These are phyloP conservation scores for Acer negundo DNA, from an alignment of 345 rosid species.

Conservation along the genomic window DNA sequence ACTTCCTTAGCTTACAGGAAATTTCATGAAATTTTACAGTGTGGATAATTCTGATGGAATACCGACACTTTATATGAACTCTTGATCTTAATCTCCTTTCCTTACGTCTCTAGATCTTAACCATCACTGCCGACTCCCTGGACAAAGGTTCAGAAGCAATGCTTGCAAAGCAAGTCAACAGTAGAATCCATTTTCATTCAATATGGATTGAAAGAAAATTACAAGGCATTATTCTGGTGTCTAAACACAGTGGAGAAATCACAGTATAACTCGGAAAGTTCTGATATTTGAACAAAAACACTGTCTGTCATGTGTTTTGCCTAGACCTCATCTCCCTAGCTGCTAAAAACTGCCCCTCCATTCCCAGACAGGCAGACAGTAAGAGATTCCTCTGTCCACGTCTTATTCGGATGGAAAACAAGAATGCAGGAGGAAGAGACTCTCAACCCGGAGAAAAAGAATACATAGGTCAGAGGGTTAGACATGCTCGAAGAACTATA, in stretches of 20 bases:
- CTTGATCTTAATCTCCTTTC: neutral
- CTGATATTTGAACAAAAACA: no score
- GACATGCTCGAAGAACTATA: no score
- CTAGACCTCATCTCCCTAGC: neutral
- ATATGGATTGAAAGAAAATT: neutral
- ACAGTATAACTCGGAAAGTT: neutral
- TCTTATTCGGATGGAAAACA: no score
- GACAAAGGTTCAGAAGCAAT: neutral
- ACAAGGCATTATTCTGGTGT: neutral
- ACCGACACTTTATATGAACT: neutral
- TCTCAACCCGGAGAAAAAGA: no score
- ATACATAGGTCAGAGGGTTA: no score
- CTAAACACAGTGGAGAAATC: neutral
- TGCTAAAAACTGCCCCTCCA: neutral
- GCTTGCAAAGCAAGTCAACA: neutral
- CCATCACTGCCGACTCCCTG: neutral
- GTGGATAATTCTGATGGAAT: neutral
- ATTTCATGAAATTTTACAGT: no score
- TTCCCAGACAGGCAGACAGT: no score
- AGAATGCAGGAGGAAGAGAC: no score
- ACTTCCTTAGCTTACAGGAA: neutral
- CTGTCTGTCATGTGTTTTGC: neutral
- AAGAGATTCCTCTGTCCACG: no score
- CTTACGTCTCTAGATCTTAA: neutral
- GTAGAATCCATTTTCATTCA: neutral